Evolutionary conservation across 352 stramenopile genomes (phyloP).

Genomic region (Phytophthora fragariae): DNA sequence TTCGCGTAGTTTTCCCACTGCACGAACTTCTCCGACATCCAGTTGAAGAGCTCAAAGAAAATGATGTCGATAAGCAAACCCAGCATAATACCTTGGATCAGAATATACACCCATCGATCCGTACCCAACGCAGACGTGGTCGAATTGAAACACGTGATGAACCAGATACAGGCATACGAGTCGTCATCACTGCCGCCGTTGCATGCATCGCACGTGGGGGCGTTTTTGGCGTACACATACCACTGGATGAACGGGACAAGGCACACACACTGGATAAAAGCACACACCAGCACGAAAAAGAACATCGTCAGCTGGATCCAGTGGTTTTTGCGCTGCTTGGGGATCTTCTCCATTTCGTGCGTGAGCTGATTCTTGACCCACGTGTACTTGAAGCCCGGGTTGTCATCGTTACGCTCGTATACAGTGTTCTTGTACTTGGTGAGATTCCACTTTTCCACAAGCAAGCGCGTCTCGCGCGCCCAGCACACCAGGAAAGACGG

Average conservation of each 20-base stretch:
- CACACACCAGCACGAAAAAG: slow-evolving; percentile 79
- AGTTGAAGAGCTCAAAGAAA: slow-evolving; percentile 91
- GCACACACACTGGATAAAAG: slow-evolving; percentile 82
- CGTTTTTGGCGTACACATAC: slow-evolving; percentile 92
- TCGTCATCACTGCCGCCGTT: slow-evolving; percentile 47
- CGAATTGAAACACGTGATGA: slow-evolving; percentile 86
- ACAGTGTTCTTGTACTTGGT: slow-evolving; percentile 91
- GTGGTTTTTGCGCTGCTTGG: slow-evolving; percentile 85
- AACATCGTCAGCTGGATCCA: slow-evolving; percentile 90
- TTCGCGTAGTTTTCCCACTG: slow-evolving; percentile 88
- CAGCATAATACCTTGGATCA: slow-evolving; percentile 84
- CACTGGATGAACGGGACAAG: slow-evolving; percentile 90
- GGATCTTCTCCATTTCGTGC: slow-evolving; percentile 90
- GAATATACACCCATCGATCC: slow-evolving; percentile 91
- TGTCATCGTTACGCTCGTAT: slow-evolving; percentile 89
- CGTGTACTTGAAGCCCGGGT: slow-evolving; percentile 86
- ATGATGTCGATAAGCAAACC: slow-evolving; percentile 91
- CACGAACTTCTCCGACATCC: slow-evolving; percentile 89
- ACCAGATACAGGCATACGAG: slow-evolving; percentile 80
- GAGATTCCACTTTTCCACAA: slow-evolving; percentile 91
- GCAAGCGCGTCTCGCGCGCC: slow-evolving; percentile 86
- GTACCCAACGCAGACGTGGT: slow-evolving; percentile 76
- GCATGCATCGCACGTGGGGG: slow-evolving; percentile 72
- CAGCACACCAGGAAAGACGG: slow-evolving; percentile 87
- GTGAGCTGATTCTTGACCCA: slow-evolving; percentile 90